Evolutionary conservation across 2,329 filamentous ascomycete species (phyloP).

Genomic region (Apiospora arundinis): DNA sequence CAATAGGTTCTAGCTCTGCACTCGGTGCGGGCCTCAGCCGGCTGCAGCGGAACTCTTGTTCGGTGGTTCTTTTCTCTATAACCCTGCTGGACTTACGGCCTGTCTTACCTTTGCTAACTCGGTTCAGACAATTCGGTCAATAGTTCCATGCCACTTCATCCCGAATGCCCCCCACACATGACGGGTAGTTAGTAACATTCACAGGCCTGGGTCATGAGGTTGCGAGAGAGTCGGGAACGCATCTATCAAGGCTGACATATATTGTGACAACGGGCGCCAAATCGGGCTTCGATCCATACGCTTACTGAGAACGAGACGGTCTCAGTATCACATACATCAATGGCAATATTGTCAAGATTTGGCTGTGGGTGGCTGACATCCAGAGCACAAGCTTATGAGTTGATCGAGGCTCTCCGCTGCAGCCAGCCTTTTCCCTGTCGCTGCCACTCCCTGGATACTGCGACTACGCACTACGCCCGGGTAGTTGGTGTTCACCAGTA

Average conservation of each 20-base stretch:
- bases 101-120: background rate
- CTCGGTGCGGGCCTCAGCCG: background rate
- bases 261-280: background rate
- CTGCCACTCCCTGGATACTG: background rate
- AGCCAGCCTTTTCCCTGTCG: no score
- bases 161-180: background rate
- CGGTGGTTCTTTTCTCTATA: background rate
- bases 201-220: background rate
- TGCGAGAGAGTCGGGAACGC: background rate
- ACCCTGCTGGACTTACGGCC: background rate
- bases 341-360: background rate
- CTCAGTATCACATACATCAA: background rate
- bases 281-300: background rate
- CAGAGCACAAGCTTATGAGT: background rate
- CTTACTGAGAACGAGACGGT: background rate
- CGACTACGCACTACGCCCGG: no score
- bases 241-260: background rate
- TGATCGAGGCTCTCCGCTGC: background rate
- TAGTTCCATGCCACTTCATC: conserved; percentile 7
- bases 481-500: background rate
- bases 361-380: background rate
- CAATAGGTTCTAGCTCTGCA: background rate
- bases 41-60: background rate
- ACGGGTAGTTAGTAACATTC: background rate
- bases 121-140: background rate